Evolutionary conservation across 2,329 filamentous ascomycete species (phyloP).

Genomic region (Aspergillus costaricaensis): DNA sequence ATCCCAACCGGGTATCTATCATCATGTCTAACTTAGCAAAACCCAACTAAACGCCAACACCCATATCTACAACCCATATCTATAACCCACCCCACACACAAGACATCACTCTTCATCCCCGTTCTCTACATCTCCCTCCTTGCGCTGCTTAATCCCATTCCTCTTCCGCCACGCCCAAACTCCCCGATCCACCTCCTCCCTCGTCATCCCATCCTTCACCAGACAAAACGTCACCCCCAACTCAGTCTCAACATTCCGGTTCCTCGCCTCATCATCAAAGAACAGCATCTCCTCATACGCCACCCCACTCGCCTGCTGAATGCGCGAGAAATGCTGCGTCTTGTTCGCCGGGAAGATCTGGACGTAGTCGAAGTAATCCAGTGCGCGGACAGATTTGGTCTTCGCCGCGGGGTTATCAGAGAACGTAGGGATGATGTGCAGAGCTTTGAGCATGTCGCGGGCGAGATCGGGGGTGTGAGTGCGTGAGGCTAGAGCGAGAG

Average conservation of each 20-base stretch:
- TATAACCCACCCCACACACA: too few relatives aligned
- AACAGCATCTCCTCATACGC: conserved; percentile 85
- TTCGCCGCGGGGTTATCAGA: conserved; percentile 42
- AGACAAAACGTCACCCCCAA: conserved; percentile 84
- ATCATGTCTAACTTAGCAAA: not conserved
- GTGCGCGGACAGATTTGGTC: conserved; percentile 51
- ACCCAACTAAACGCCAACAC: not conserved
- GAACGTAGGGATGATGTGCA: conserved; percentile 60
- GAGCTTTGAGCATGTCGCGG: conserved; percentile 73
- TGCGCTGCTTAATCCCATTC: conserved; percentile 52
- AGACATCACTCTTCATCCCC: not conserved
- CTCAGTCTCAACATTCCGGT: conserved; percentile 72
- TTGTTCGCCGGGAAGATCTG: conserved; percentile 76
- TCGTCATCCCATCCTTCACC: conserved; percentile 75
- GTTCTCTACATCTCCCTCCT: conserved; percentile 15
- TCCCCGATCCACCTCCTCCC: conserved; percentile 75
- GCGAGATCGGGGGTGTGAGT: conserved; percentile 79
- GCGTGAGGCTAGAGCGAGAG: conserved; percentile 74
- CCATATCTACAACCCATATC: not conserved
- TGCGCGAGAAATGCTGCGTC: conserved; percentile 76
- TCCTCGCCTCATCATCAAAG: conserved; percentile 89
- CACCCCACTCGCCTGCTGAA: conserved; percentile 71
- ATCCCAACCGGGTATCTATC: conserved; percentile 10
- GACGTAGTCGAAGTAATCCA: conserved; percentile 59
- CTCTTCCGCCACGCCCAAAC: conserved; percentile 78